Percentiles rank a stretch among this genome's conserved stretches.
These are phyloP conservation scores for Citrus trifoliata DNA, from an alignment of 345 rosid species.

Conservation along the genomic window DNA sequence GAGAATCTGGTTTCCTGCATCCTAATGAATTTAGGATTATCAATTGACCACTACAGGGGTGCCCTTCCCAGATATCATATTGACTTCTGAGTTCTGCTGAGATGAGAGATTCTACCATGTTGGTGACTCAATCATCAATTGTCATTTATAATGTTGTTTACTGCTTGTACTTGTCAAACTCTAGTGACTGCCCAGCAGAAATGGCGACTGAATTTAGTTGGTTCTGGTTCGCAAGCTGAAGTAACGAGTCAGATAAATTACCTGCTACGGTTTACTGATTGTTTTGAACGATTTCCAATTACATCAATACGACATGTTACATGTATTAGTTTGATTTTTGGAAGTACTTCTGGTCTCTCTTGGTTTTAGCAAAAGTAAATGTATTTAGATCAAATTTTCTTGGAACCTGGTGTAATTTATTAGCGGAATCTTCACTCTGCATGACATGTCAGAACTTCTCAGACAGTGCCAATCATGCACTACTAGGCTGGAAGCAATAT, in stretches of 20 bases:
- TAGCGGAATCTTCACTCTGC: too few relatives aligned
- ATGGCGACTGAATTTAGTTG: neutral
- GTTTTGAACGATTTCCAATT: neutral
- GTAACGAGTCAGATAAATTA: neutral
- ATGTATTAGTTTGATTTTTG: neutral
- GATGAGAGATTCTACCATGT: neutral
- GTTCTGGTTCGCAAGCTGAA: neutral
- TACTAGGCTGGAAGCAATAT: neutral
- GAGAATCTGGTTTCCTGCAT: neutral
- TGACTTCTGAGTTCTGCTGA: neutral
- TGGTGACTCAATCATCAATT: neutral
- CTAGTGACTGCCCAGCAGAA: neutral
- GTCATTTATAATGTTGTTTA: neutral
- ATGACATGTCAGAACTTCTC: too few relatives aligned
- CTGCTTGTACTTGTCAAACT: neutral
- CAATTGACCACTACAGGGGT: neutral
- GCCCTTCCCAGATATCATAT: neutral
- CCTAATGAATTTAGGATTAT: neutral
- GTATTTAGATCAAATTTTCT: too few relatives aligned
- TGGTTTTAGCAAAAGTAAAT: neutral
- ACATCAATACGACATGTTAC: neutral
- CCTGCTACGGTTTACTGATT: neutral
- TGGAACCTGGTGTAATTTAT: too few relatives aligned
- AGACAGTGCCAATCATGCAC: neutral
- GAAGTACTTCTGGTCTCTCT: neutral